Conservation (phyloP, 352 stramenopile species). For the Halophytophthora polymorphica region DNA sequence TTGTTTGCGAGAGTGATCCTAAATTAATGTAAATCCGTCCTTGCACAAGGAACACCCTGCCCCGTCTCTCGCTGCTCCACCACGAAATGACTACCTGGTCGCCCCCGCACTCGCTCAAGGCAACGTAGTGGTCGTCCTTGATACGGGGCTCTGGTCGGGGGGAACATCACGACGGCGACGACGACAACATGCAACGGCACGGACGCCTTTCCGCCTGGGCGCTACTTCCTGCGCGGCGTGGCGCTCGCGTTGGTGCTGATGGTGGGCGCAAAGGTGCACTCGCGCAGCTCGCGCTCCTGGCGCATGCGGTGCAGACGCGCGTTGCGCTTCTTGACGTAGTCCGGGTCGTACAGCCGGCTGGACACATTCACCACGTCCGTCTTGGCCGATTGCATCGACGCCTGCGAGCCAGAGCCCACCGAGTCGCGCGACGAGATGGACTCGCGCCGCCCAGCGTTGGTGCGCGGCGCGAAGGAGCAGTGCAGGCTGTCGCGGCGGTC, state of each 20-base stretch:
- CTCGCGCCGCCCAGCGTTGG: slow-evolving; percentile 31
- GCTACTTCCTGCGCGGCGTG: slow-evolving; percentile 29
- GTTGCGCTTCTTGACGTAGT: slow-evolving; percentile 80
- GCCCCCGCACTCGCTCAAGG: no score
- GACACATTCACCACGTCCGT: slow-evolving; percentile 76
- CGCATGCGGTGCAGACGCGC: slow-evolving; percentile 69
- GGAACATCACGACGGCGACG: no score
- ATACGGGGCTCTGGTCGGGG: no score
- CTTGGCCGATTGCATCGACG: slow-evolving; percentile 68
- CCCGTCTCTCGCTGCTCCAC: no score
- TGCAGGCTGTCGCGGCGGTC: slow-evolving; percentile 67
- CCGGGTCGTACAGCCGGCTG: slow-evolving; percentile 80
- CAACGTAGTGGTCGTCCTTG: no score
- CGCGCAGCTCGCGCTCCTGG: slow-evolving; percentile 76
- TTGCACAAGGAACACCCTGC: no score
- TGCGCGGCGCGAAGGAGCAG: slow-evolving; percentile 59
- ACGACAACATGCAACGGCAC: slow-evolving; percentile 1
- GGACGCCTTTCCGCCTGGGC: slow-evolving; percentile 7
- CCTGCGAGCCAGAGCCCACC: slow-evolving; percentile 47
- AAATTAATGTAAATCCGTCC: no score
- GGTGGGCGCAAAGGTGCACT: slow-evolving; percentile 73
- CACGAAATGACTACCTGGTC: no score
- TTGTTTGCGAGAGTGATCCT: no score
- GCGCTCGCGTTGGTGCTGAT: slow-evolving; percentile 50
- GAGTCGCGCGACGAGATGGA: slow-evolving; percentile 70